Evolutionary conservation across 495 filamentous ascomycete genomes (phyloP), one percentile per base, ranked within the genome.

Genomic region (Chaetomium cochliodes): DNA sequence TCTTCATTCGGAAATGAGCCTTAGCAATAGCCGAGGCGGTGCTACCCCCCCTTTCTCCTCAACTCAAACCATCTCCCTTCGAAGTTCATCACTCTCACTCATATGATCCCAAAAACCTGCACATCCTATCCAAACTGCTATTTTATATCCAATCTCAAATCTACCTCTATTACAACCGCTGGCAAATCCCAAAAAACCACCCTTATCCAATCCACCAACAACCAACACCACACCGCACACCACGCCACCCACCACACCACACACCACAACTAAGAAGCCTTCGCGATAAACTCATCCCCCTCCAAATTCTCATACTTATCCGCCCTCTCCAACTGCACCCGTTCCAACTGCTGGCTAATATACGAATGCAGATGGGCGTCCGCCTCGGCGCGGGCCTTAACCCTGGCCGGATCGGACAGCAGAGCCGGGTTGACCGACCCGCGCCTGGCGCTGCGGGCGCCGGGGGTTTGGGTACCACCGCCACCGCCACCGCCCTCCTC

Each of bases 351-450:
- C 64, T 88, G 83, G 41, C 79, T 84, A 42, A 94, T 88, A 69
- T 93, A 93, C 33, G 84, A 80, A 51, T 86, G 82, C 25, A 92
- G 77, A 70, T 91, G 87, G 16, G 79, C 78, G 49, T 93, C 85
- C 0, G 85, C 83, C 55, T 81, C 86, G 23, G 74, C 76, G 58
- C 79, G 77, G 72, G 79, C 73, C 51, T 76, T 66, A 65, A 75
- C 63, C 63, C 79, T 65, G 22, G 79, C 76, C 5, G 74, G 70
- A 13, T 78, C 69, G 20, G 74, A 68, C 41, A 69, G 41, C 9
- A 70, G 64, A 30, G 67, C 70, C 52, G 69, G 56, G 70, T 69
- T 22, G 63, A 75, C 22, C 53, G 68, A 60, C 59, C 74, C 52
- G 73, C 69, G 18, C 73, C 77, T 13, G 75, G 74, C 15, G 77